Percentiles rank a stretch among this genome's conserved stretches.
phyloP scores from a whole-genome alignment of 1,139 yeast species.

The Yamadazyma oceani region DNA sequence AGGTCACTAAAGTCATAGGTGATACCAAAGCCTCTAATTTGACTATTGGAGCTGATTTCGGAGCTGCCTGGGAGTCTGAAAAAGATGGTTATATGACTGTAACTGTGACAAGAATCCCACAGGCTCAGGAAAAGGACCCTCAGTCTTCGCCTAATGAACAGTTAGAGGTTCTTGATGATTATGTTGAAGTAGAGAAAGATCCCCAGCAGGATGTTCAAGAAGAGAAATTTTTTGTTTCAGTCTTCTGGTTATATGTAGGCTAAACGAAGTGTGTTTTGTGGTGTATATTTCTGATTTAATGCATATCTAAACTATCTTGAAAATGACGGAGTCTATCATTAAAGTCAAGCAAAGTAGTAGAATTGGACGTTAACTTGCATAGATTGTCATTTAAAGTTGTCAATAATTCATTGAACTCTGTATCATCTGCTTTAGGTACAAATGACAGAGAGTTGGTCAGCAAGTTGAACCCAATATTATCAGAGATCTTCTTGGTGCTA shows the following conservation, averaged over 20 bases:
- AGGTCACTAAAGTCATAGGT: conserved; percentile 23
- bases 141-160: too few relatives aligned
- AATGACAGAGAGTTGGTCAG: conserved; percentile 13
- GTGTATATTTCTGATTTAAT: conserved; percentile 5
- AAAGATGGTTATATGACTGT: conserved; percentile 35
- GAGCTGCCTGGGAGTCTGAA: conserved; percentile 41
- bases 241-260: conserved; percentile 33
- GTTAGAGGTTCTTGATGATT: conserved; percentile 8
- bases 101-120: not conserved
- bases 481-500: not conserved
- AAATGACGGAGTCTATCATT: conserved; percentile 29
- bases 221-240: conserved; percentile 21
- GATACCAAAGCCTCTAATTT: conserved; percentile 19
- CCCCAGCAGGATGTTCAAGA: too few relatives aligned
- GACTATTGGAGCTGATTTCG: conserved; percentile 26
- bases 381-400: conserved; percentile 20
- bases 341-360: conserved; percentile 20
- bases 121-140: conserved; percentile 3
- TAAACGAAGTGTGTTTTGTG: too few relatives aligned
- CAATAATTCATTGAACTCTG: conserved; percentile 20
- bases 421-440: conserved; percentile 28
- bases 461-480: not conserved
- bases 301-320: conserved; percentile 26
- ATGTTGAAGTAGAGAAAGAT: conserved; percentile 5
- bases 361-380: conserved; percentile 18